A percentile compares a stretch with the other conserved stretches of the same genome.
phyloP scores from a whole-genome alignment of 2,329 filamentous ascomycete species.

The Penicillium crustosum region DNA sequence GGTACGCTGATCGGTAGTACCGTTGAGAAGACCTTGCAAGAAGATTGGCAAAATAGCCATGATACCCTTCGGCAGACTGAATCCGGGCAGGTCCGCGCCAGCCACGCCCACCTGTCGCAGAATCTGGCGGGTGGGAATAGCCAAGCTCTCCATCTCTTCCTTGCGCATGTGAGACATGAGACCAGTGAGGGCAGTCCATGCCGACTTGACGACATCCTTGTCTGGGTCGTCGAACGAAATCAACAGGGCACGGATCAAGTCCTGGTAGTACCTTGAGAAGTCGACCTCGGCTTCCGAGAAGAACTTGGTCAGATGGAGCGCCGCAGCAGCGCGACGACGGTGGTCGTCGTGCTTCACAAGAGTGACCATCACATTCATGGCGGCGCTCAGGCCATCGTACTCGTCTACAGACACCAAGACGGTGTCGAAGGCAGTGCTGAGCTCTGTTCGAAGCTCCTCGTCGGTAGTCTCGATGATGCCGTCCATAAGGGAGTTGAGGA shows the following conservation, averaged over 20 bases:
- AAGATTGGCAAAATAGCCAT: conserved; percentile 95
- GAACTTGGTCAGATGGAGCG: conserved; percentile 79
- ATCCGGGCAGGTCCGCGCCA: conserved; percentile 81
- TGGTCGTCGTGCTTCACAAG: conserved; percentile 94
- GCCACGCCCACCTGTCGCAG: conserved; percentile 85
- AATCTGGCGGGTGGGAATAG: conserved; percentile 79
- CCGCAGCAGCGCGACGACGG: conserved; percentile 73
- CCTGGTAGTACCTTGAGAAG: conserved; percentile 93
- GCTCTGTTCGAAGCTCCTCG: conserved; percentile 68
- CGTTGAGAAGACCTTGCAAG: conserved; percentile 96
- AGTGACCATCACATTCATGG: conserved; percentile 88
- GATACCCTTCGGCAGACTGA: conserved; percentile 91
- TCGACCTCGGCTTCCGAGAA: conserved; percentile 78
- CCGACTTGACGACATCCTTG: conserved; percentile 77
- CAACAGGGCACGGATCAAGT: conserved; percentile 85
- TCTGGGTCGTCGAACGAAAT: conserved; percentile 91
- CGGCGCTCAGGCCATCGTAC: conserved; percentile 89
- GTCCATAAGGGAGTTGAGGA: conserved; percentile 92
- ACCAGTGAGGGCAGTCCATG: conserved; percentile 82
- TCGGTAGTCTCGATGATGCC: conserved; percentile 76
- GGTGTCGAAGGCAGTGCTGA: conserved; percentile 80
- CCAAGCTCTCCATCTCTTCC: conserved; percentile 95
- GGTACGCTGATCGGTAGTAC: conserved; percentile 85
- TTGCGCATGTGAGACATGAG: conserved; percentile 89
- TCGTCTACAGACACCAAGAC: conserved; percentile 93